Conservation (phyloP, 495 filamentous ascomycete genomes). For the Talaromyces trachyspermus region DNA sequence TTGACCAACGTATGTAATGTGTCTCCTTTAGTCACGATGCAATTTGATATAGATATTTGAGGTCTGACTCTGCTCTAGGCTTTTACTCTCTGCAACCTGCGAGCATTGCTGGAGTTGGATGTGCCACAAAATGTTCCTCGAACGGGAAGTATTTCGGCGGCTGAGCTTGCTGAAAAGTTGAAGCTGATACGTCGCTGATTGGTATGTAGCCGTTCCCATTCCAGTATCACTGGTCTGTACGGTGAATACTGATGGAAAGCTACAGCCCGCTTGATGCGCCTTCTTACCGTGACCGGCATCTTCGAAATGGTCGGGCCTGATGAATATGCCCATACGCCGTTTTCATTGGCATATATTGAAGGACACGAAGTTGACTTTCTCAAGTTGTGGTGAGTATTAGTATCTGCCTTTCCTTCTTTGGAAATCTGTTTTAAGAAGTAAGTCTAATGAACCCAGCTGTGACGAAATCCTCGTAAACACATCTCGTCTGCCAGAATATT, state of each 20-base stretch:
- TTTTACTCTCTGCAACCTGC: constrained; percentile 8
- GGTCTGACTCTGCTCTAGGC: too few relatives aligned
- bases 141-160: constrained; percentile 12
- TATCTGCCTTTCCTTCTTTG: background rate
- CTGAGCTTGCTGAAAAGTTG: constrained; percentile 13
- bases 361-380: constrained; percentile 18
- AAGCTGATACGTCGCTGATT: constrained; percentile 14
- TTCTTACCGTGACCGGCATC: constrained; percentile 15
- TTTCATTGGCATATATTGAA: constrained; percentile 19
- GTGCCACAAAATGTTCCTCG: constrained; percentile 15
- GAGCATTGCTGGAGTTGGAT: constrained; percentile 13
- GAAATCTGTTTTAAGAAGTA: too few relatives aligned
- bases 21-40: too few relatives aligned
- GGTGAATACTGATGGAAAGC: too few relatives aligned
- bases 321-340: constrained; percentile 14
- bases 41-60: too few relatives aligned
- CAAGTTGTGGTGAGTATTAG: constrained; percentile 5
- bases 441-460: constrained; percentile 8
- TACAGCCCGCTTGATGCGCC: constrained; percentile 16
- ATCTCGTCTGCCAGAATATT: constrained; percentile 13
- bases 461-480: constrained; percentile 15
- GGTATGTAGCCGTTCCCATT: too few relatives aligned
- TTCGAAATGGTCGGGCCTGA: constrained; percentile 12
- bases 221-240: too few relatives aligned
- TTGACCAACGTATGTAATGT: constrained; percentile 10